These are phyloP conservation scores for Linnemannia exigua DNA, from an alignment of 192 early-diverging fungal genomes.

Conservation along the genomic window DNA sequence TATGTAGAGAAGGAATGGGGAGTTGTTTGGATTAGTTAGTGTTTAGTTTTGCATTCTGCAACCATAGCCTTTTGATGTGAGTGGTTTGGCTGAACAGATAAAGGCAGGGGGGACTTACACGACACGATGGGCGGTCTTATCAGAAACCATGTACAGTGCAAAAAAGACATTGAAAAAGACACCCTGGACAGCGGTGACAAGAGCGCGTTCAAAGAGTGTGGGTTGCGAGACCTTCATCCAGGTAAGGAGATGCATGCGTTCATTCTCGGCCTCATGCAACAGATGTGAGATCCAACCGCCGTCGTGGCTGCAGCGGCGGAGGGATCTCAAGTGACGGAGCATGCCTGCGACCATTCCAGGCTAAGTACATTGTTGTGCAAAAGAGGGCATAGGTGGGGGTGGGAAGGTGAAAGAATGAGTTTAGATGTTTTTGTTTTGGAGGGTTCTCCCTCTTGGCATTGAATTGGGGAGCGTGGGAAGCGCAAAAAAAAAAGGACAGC, in stretches of 20 bases:
- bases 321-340: slow-evolving; percentile 82
- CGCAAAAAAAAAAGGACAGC: not conserved
- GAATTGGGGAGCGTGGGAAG: not conserved
- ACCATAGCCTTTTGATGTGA: not conserved
- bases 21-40: not conserved
- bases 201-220: slow-evolving; percentile 68
- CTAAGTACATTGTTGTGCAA: slow-evolving; percentile 21
- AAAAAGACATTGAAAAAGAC: slow-evolving; percentile 95
- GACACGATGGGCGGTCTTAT: slow-evolving; percentile 87
- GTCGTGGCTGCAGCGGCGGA: slow-evolving; percentile 84
- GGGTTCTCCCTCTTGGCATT: not conserved
- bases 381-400: slow-evolving; percentile 36
- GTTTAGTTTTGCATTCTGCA: not conserved
- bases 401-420: slow-evolving; percentile 4
- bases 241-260: slow-evolving; percentile 82
- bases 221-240: slow-evolving; percentile 84
- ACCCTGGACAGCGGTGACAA: slow-evolving; percentile 86
- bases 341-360: slow-evolving; percentile 94
- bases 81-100: not conserved
- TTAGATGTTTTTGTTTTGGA: not conserved
- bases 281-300: slow-evolving; percentile 93
- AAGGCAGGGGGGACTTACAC: slow-evolving; percentile 46
- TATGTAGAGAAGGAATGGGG: slow-evolving; percentile 1
- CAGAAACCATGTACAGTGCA: slow-evolving; percentile 84
- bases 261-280: slow-evolving; percentile 95